phyloP scores from a whole-genome alignment of 1,284 basidiomycete species.

The Leccinum subrobustum region DNA sequence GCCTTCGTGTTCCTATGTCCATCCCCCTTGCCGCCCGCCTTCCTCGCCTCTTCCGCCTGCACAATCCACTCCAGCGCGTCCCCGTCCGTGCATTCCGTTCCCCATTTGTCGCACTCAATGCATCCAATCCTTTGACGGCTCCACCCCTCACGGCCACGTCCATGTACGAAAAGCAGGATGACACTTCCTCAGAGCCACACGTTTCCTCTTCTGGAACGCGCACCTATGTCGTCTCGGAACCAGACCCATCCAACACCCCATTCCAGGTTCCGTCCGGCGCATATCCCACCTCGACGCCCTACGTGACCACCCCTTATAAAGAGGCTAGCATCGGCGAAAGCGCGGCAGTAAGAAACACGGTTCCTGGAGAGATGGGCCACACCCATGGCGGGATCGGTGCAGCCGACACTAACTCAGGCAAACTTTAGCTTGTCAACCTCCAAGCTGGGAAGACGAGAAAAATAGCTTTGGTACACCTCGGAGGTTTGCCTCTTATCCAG shows the following conservation, averaged over 20 bases:
- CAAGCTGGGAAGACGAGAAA: constrained; percentile 46
- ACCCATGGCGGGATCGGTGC: constrained; percentile 39
- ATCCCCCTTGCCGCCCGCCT: neutral
- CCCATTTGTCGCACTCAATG: constrained; percentile 52
- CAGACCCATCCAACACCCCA: constrained; percentile 53
- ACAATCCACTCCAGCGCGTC: neutral
- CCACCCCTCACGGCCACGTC: constrained; percentile 28
- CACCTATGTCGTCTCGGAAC: constrained; percentile 67
- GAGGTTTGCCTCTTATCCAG: constrained; percentile 1
- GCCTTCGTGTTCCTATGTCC: constrained; percentile 18
- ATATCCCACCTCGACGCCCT: constrained; percentile 57
- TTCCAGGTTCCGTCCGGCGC: constrained; percentile 69
- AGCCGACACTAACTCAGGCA: constrained; percentile 34
- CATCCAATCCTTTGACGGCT: constrained; percentile 34
- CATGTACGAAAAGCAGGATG: constrained; percentile 56
- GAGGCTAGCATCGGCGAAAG: constrained; percentile 46
- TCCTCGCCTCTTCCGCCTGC: neutral
- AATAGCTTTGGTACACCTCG: constrained; percentile 17
- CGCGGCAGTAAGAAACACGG: constrained; percentile 42
- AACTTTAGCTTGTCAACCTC: constrained; percentile 44
- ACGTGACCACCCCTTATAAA: constrained; percentile 43
- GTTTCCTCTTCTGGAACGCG: constrained; percentile 44
- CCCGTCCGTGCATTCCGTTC: constrained; percentile 53
- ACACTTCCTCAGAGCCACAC: constrained; percentile 48
- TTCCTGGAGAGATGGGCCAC: constrained; percentile 45